Conservation (phyloP, 2,329 filamentous ascomycete species). For the Ilyonectria destructans region DNA sequence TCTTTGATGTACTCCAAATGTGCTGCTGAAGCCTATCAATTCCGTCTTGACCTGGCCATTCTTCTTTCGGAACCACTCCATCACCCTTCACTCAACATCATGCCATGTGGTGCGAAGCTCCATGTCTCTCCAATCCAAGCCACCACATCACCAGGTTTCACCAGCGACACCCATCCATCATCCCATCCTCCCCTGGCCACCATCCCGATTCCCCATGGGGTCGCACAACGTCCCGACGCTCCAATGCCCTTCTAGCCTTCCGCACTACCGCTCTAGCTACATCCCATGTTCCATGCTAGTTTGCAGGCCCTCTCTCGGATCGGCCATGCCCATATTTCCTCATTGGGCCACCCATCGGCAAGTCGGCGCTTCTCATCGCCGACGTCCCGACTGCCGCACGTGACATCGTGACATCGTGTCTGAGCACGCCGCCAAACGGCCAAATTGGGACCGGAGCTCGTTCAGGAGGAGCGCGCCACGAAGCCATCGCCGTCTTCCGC, state of each 20-base stretch:
- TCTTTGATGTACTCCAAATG: background rate
- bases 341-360: constrained; percentile 32
- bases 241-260: too few species aligned
- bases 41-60: background rate
- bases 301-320: background rate
- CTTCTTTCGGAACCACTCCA: background rate
- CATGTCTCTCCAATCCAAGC: background rate
- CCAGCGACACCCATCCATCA: background rate
- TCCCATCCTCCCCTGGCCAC: background rate
- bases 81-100: background rate
- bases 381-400: constrained; percentile 34
- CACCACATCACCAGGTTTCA: background rate
- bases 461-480: constrained; percentile 28
- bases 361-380: constrained; percentile 38
- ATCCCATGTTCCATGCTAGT: too few species aligned
- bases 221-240: background rate
- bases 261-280: background rate
- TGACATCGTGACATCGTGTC: constrained; percentile 51
- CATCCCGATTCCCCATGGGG: background rate
- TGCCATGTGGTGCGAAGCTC: background rate
- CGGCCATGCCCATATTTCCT: background rate
- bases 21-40: background rate
- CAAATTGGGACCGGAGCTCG: constrained; percentile 8
- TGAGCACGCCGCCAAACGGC: constrained; percentile 34
- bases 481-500: constrained; percentile 18